Evolutionary conservation across 257 asterid species (phyloP), one percentile per base, ranked within the genome.

Genomic region (Lavandula angustifolia): DNA sequence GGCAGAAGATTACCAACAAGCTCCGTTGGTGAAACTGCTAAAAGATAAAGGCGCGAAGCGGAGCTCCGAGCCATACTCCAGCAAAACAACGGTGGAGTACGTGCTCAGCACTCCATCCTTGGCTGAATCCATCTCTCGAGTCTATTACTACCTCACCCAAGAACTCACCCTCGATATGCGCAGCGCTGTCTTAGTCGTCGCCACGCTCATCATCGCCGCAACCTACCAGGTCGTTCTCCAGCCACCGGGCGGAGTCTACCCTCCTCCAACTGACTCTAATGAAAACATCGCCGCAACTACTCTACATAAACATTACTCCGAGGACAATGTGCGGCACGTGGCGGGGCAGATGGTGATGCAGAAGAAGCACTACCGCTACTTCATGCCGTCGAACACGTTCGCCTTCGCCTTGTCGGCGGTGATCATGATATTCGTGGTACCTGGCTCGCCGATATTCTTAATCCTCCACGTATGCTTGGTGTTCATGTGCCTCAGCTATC

Each of bases 321-420:
- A n/a, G n/a, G n/a, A n/a, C n/a, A n/a, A n/a, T n/a, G n/a, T n/a
- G n/a, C n/a, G n/a, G n/a, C 42, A 32, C 55, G 4, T 33, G 46
- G 31, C 62, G 14, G 76, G 76, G 54, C 54, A 38, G 4, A 71
- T 71, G 76, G 76, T 71, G 76, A 71, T 71, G 71, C 0, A 0
- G 33, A 1, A 11, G 54, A 6, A 1, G 0, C 12, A 34, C 6
- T 55, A 33, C 62, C n/a, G 3, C 18, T 40, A 14, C 40, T 71
- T 64, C 71, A 64, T 71, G 71, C 76, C 76, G 55, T n/a, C 66
- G 4, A 64, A 64, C 67, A 64, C 71, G 13, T 12, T 49, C 18
- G 76, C 76, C 5, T 71, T 71, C 55, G 53, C 58, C 3, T 51
- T 65, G 42, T 64, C 76, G 13, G 31, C 44, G 4, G 67, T 58